Evolutionary conservation across 148 eudicot genomes (phyloP).

Genomic region (Chenopodium suecicum): DNA sequence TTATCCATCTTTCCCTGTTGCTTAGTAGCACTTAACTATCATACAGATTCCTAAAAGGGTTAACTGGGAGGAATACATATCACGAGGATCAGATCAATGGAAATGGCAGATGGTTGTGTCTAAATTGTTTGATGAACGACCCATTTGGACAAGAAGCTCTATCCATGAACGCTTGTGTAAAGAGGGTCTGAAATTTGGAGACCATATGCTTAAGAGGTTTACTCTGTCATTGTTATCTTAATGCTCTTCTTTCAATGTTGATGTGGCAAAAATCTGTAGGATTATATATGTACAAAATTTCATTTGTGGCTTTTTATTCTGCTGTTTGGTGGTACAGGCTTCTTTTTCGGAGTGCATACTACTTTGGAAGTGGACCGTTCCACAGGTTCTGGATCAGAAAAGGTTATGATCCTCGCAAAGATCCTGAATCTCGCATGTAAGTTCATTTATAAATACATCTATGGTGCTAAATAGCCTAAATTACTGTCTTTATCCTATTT

Average conservation of each 20-base stretch:
- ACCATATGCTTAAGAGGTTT: conserved; percentile 63
- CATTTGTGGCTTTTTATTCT: background rate
- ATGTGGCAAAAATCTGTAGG: background rate
- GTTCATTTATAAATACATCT: conserved; percentile 13
- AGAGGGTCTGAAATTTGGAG: conserved; percentile 56
- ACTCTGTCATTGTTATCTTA: background rate
- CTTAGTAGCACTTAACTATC: conserved; percentile 53
- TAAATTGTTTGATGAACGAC: conserved; percentile 84
- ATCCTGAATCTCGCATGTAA: conserved; percentile 94
- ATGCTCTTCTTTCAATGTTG: background rate
- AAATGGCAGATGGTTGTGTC: conserved; percentile 67
- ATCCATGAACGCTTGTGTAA: conserved; percentile 66
- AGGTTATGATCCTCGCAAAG: conserved; percentile 98
- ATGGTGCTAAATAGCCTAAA: background rate
- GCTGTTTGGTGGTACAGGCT: conserved; percentile 48
- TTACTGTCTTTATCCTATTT: background rate
- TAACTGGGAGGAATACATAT: conserved; percentile 65
- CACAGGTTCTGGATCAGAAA: conserved; percentile 88
- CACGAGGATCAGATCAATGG: conserved; percentile 69
- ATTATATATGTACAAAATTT: background rate
- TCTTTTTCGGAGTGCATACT: conserved; percentile 79
- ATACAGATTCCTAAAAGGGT: conserved; percentile 82
- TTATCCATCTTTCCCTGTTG: background rate
- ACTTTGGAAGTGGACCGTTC: conserved; percentile 92
- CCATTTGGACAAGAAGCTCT: conserved; percentile 80